phyloP scores from a whole-genome alignment of 495 filamentous ascomycete species.

The Pseudevernia furfuracea region DNA sequence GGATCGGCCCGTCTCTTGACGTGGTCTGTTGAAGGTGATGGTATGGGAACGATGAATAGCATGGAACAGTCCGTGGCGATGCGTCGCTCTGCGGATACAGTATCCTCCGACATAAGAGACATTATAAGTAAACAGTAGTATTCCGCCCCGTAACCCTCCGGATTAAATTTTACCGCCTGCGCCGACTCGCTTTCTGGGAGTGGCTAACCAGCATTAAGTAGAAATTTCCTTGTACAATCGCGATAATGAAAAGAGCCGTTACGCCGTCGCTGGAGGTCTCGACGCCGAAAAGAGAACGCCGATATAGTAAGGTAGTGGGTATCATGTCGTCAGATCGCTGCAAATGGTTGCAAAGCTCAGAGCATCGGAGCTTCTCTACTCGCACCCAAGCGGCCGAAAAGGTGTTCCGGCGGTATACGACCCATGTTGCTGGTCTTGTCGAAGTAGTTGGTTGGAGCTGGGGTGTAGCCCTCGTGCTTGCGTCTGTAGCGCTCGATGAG shows the following conservation, averaged over 20 bases:
- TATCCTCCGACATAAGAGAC: conserved; percentile 21
- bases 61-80: conserved; percentile 11
- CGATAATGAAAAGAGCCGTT: conserved; percentile 6
- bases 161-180: conserved; percentile 13
- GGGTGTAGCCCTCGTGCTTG: conserved; percentile 77
- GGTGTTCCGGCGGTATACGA: conserved; percentile 71
- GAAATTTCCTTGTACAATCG: conserved; percentile 7
- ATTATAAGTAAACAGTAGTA: conserved; percentile 21
- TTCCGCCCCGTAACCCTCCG: conserved; percentile 6
- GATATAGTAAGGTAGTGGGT: conserved; percentile 17
- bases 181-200: conserved; percentile 8
- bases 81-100: background rate
- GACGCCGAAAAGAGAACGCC: conserved; percentile 10
- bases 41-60: background rate
- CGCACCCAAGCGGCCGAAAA: conserved; percentile 55
- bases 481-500: conserved; percentile 77
- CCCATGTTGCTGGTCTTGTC: conserved; percentile 70
- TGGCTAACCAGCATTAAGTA: conserved; percentile 11
- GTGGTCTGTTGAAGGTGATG: background rate
- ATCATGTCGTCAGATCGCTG: conserved; percentile 23
- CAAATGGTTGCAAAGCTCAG: conserved; percentile 11
- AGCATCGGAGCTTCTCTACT: conserved; percentile 26
- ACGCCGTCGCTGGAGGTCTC: conserved; percentile 20
- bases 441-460: conserved; percentile 64
- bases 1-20: background rate